Conservation (phyloP, 176 grass and related monocot species). For the Oryza punctata region DNA sequence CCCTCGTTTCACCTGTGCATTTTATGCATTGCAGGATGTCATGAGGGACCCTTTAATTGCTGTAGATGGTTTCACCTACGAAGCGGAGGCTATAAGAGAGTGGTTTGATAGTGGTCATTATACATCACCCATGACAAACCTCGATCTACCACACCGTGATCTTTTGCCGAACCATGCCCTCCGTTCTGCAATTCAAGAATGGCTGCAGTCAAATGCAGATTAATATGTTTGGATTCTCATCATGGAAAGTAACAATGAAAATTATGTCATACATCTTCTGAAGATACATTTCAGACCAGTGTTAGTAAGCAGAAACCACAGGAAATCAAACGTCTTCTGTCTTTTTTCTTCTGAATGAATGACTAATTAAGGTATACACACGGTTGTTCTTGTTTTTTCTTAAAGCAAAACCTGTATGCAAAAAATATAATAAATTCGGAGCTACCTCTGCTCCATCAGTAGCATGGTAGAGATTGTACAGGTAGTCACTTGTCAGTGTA, state of each 20-base stretch:
- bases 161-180: constrained; percentile 62
- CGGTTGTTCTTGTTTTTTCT: background rate
- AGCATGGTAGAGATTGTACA: background rate
- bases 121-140: constrained; percentile 67
- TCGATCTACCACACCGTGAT: constrained; percentile 54
- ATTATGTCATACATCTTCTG: background rate
- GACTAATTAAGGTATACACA: background rate
- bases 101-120: constrained; percentile 49
- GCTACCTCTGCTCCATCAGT: background rate
- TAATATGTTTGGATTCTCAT: constrained; percentile 27
- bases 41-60: constrained; percentile 68
- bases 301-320: background rate
- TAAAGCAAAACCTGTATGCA: background rate
- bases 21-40: constrained; percentile 54
- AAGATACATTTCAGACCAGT: background rate
- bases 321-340: background rate
- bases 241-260: background rate
- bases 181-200: constrained; percentile 65
- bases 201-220: constrained; percentile 48
- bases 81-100: constrained; percentile 65
- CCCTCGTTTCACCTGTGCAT: constrained; percentile 18
- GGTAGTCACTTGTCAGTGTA: background rate
- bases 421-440: constrained; percentile 24
- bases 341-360: background rate
- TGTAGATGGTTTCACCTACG: constrained; percentile 73